Conservation (phyloP, 176 grass and related monocot species). For the Oryza nivara region DNA sequence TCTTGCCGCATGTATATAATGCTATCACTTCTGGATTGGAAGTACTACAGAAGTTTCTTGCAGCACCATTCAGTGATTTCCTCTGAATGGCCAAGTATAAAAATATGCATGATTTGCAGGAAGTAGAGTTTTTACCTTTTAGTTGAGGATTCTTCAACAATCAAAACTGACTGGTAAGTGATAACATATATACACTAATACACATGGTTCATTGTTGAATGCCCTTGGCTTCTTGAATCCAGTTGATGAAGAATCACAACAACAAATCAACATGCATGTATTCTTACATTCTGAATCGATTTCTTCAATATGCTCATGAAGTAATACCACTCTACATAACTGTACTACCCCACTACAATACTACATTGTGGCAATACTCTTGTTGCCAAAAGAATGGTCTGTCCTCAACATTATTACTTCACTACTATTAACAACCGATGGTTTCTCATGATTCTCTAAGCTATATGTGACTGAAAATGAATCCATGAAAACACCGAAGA, state of each 20-base stretch:
- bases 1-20: background rate
- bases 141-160: conserved; percentile 15
- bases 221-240: background rate
- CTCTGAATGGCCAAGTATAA: background rate
- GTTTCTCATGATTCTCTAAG: conserved; percentile 31
- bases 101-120: conserved; percentile 19
- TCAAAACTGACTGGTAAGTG: background rate
- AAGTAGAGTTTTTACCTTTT: background rate
- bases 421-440: conserved; percentile 28
- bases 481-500: conserved; percentile 75
- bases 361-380: conserved; percentile 51
- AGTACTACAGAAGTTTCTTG: background rate
- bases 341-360: conserved; percentile 37
- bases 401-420: conserved; percentile 40
- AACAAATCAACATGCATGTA: conserved; percentile 13
- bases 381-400: conserved; percentile 30
- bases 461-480: conserved; percentile 45
- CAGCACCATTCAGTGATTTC: conserved; percentile 2
- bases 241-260: background rate
- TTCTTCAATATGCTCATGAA: background rate
- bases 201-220: background rate
- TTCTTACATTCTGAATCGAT: conserved; percentile 18
- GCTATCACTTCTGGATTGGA: too few species aligned
- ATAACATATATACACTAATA: background rate
- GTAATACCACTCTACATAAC: background rate